These are phyloP conservation scores for Rhodotorula sp. DNA, from an alignment of 1,284 basidiomycete species.

Conservation along the genomic window DNA sequence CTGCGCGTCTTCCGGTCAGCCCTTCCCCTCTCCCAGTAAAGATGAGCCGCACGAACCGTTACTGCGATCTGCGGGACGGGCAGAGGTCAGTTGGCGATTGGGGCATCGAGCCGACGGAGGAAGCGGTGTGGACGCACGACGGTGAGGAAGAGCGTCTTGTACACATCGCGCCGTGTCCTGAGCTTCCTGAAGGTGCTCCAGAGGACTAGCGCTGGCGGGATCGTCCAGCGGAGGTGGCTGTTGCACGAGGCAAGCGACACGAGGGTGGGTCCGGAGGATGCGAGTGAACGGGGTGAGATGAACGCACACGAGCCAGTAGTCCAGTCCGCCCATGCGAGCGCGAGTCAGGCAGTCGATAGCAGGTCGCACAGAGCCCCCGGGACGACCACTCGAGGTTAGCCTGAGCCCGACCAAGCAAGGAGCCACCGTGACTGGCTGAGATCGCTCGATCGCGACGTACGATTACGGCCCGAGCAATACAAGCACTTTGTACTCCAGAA, in stretches of 20 bases:
- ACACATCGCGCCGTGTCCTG: constrained; percentile 30
- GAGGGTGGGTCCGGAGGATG: not conserved
- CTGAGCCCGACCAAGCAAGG: not conserved
- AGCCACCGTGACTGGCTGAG: not conserved
- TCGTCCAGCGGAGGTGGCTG: constrained; percentile 36
- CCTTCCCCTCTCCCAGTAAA: not conserved
- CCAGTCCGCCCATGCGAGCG: constrained; percentile 13
- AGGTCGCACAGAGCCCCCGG: not conserved
- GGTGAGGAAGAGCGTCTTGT: constrained; percentile 26
- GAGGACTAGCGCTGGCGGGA: constrained; percentile 29
- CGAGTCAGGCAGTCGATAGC: not conserved
- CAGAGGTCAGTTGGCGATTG: no score
- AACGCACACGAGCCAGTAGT: constrained; percentile 32
- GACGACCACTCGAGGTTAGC: no score
- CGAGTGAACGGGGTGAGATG: not conserved
- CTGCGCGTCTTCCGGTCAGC: constrained; percentile 4
- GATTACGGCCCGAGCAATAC: not conserved
- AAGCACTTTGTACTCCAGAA: no score
- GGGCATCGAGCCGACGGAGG: not conserved
- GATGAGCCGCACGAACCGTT: not conserved
- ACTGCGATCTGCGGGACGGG: constrained; percentile 21
- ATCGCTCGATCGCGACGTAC: not conserved
- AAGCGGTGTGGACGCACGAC: constrained; percentile 9
- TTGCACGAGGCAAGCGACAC: not conserved
- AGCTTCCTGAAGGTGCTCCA: constrained; percentile 28